phyloP scores from a whole-genome alignment of 2,329 filamentous ascomycete genomes.

The Xylariaceae sp. region DNA sequence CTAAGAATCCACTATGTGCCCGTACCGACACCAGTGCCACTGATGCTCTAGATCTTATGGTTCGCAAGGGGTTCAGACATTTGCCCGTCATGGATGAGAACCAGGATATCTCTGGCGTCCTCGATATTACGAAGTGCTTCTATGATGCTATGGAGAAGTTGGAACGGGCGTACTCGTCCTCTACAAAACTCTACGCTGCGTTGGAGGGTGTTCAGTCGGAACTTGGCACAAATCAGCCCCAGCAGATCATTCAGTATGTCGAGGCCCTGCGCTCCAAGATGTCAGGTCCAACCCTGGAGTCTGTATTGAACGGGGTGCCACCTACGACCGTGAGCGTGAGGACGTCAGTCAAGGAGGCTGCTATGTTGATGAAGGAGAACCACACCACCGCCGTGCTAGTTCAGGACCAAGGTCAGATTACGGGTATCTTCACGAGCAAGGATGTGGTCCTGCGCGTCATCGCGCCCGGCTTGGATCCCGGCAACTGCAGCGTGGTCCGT shows the following conservation, averaged over 20 bases:
- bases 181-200: conserved; percentile 96
- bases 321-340: conserved; percentile 94
- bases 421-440: conserved; percentile 99
- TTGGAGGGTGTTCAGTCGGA: conserved; percentile 97
- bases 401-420: conserved; percentile 95
- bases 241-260: conserved; percentile 98
- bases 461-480: conserved; percentile 90
- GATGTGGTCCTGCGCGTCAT: conserved; percentile 98
- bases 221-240: conserved; percentile 90
- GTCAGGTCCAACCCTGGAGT: conserved; percentile 95
- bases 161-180: conserved; percentile 95
- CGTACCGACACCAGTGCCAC: conserved; percentile 97
- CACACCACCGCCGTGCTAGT: conserved; percentile 96
- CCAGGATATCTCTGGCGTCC: conserved; percentile 95
- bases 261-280: conserved; percentile 94
- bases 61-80: conserved; percentile 96
- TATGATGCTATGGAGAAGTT: conserved; percentile 99
- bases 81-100: conserved; percentile 99
- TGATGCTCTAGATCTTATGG: conserved; percentile 96
- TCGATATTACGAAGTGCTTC: conserved; percentile 99
- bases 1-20: conserved; percentile 96
- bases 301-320: conserved; percentile 87
- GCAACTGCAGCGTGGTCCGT: conserved; percentile 94
- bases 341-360: conserved; percentile 95
- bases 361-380: conserved; percentile 96